A percentile compares a stretch with the other conserved stretches of the same genome.
These are phyloP conservation scores for Chlamydomonas urium DNA, from an alignment of 139 green algal genomes.

Conservation along the genomic window DNA sequence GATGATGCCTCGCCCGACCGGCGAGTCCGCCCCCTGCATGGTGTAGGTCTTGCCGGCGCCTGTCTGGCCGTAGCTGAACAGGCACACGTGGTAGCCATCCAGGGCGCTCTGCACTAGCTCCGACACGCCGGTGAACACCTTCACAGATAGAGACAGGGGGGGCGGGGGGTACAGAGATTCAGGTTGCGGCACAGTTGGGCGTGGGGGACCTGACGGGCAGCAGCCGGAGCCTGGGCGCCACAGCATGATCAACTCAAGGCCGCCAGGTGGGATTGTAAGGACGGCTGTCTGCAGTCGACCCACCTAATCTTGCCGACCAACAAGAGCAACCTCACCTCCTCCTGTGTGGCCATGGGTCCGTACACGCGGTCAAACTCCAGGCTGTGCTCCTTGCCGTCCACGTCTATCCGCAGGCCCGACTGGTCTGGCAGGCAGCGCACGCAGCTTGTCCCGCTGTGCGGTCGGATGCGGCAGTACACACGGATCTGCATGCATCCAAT, in stretches of 20 bases:
- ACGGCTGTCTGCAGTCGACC: no score
- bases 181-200: no score
- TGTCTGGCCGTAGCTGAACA: slow-evolving; percentile 98
- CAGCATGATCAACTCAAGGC: no score
- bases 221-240: no score
- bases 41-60: slow-evolving; percentile 97
- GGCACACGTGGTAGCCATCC: slow-evolving; percentile 97
- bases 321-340: no score
- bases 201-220: no score
- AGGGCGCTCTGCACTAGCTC: slow-evolving; percentile 93
- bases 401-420: not conserved
- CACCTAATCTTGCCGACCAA: no score
- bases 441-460: slow-evolving; percentile 24
- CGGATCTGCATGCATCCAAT: no score
- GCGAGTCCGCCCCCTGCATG: slow-evolving; percentile 72
- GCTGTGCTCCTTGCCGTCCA: slow-evolving; percentile 64
- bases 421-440: slow-evolving; percentile 49
- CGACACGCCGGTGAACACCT: slow-evolving; percentile 80
- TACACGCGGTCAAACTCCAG: slow-evolving; percentile 76
- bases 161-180: no score
- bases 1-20: slow-evolving; percentile 77
- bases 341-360: not conserved
- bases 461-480: slow-evolving; percentile 81
- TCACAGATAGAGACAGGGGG: no score
- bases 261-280: no score